Base-by-base conservation (phyloP, 2,329 filamentous ascomycete genomes). In the Fusarium torreyae region DNA sequence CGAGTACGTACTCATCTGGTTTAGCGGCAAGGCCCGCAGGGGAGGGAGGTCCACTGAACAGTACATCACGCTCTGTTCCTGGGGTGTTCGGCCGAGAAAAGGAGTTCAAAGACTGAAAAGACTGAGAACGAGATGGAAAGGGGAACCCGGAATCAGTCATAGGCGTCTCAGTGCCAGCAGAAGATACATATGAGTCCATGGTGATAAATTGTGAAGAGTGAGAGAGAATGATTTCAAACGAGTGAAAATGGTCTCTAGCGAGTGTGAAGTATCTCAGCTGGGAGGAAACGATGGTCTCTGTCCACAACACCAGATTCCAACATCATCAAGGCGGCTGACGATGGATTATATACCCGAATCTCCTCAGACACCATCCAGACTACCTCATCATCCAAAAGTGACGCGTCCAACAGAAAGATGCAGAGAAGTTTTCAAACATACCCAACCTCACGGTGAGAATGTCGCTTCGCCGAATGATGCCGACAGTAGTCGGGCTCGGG, bases 11-110 rank as follows among this genome's bases (percentile, higher is more conserved):
- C 33, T 42, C 57, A 18, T 48, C 10, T 18, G 31, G 15, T 9
- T 36, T 36, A 39, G 5, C 11, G 14, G 34, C 34, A 7, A 36
- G 34, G 17, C 31, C 2, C 2, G 11, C 14, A 1, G 56, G 50
- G 10, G 56, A 58, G 7, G 31, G 13, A 3, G 50, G 13, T 1
- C 55, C 22, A 11, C 50, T 56, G 18, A 56, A 56, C 1, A 58
- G 55, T 1, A 33, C 2, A 2, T 58, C 55, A 2, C 28, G 31
- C 14, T 44, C 55, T 22, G 55, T 56, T 9, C 11, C 39, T 6
- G 55, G 55, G 11, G 55, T 45, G 1, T 50, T 56, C 17, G 55
- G 50, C 20, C 50, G 31, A 5, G 50, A 58, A 46, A 6, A 40
- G 6, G 17, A 0, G 7, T 33, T 9, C 11, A 3, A 6, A 7